Conservation (phyloP, 2,329 filamentous ascomycete species). For the Penicillium sp. region DNA sequence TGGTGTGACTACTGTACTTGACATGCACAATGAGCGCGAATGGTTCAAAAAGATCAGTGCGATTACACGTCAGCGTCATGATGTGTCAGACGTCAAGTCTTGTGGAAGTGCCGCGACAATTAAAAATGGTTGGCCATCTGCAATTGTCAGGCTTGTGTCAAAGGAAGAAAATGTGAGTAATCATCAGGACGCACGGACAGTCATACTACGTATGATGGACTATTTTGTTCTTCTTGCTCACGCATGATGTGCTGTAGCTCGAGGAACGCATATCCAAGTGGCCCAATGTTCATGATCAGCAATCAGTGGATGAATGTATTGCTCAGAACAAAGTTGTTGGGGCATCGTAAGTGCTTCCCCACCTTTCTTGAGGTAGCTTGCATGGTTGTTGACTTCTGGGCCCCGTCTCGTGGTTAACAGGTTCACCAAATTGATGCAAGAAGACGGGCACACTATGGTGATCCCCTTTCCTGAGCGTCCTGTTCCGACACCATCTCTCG, state of each 20-base stretch:
- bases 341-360: neutral
- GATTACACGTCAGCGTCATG: slow-evolving; percentile 2
- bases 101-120: slow-evolving; percentile 7
- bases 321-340: slow-evolving; percentile 4
- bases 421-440: slow-evolving; percentile 10
- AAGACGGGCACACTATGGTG: slow-evolving; percentile 6
- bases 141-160: slow-evolving; percentile 5
- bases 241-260: neutral
- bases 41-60: slow-evolving; percentile 6
- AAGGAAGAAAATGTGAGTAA: slow-evolving; percentile 2
- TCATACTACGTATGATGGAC: neutral
- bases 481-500: slow-evolving; percentile 8
- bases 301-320: slow-evolving; percentile 7
- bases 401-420: neutral
- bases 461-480: slow-evolving; percentile 7
- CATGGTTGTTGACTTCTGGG: too few species aligned
- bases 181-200: too few species aligned
- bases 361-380: neutral
- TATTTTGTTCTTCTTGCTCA: too few species aligned
- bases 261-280: slow-evolving; percentile 7
- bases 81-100: slow-evolving; percentile 10
- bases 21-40: slow-evolving; percentile 9
- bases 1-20: slow-evolving; percentile 7
- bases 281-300: slow-evolving; percentile 5
- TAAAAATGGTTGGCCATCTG: slow-evolving; percentile 8